Percentiles rank a stretch among this genome's conserved stretches.
Conservation (phyloP, 768 basidiomycete genomes). For the Naganishia friedmannii region DNA sequence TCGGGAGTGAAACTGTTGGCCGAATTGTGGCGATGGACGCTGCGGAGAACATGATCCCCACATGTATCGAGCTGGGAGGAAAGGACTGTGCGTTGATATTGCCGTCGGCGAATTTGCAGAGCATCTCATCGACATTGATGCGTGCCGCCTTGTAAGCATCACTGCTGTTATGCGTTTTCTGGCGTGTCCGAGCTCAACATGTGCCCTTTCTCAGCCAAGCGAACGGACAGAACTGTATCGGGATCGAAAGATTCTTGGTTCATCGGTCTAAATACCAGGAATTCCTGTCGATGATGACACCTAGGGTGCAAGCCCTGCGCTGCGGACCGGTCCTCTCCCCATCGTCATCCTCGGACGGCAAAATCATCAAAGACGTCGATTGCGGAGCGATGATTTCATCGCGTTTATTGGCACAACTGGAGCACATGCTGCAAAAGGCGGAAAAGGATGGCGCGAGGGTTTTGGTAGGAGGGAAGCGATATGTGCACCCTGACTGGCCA, state of each 20-base stretch:
- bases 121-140: constrained; percentile 79
- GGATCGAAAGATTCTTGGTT: constrained; percentile 88
- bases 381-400: constrained; percentile 81
- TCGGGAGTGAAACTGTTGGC: constrained; percentile 51
- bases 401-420: constrained; percentile 67
- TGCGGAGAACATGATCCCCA: constrained; percentile 80
- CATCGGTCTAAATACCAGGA: constrained; percentile 73
- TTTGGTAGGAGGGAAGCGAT: constrained; percentile 65
- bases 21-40: constrained; percentile 75
- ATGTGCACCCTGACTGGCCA: constrained; percentile 65
- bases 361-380: constrained; percentile 71
- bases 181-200: not conserved
- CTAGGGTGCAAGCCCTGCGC: constrained; percentile 66
- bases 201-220: constrained; percentile 64
- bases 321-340: constrained; percentile 66
- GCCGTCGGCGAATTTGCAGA: constrained; percentile 74
- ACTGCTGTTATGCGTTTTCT: not conserved
- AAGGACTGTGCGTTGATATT: constrained; percentile 92
- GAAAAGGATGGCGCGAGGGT: constrained; percentile 65
- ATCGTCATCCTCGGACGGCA: constrained; percentile 56
- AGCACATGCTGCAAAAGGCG: constrained; percentile 69
- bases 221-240: constrained; percentile 93
- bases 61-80: constrained; percentile 91
- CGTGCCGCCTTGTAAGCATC: constrained; percentile 79
- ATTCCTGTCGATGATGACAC: constrained; percentile 62